These are phyloP conservation scores for Mrakia blollopis DNA, from an alignment of 768 basidiomycete genomes.

Conservation along the genomic window DNA sequence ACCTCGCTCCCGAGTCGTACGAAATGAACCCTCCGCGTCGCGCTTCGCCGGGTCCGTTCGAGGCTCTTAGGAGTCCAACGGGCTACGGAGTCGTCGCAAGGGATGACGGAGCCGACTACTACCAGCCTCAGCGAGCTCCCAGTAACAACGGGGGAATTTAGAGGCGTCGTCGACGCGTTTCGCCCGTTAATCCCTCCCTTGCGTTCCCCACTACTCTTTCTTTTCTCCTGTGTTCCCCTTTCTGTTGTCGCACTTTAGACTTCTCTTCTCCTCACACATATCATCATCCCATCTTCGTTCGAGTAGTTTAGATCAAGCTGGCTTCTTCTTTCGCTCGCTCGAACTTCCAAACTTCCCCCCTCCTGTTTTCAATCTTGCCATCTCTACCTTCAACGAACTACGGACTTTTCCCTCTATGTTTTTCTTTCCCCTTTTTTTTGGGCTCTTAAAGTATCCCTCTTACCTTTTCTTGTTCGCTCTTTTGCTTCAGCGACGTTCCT, in stretches of 20 bases:
- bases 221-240: neutral
- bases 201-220: neutral
- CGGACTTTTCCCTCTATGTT: no score
- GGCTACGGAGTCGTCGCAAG: conserved; percentile 20
- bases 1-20: neutral
- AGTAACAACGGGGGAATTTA: neutral
- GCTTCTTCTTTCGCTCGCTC: neutral
- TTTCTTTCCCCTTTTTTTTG: no score
- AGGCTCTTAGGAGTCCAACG: conserved; percentile 22
- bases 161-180: neutral
- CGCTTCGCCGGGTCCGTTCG: conserved; percentile 1
- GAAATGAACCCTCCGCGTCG: conserved; percentile 14
- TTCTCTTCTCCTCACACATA: neutral
- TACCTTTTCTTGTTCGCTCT: no score
- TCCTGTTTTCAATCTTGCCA: no score
- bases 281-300: neutral
- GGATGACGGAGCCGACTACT: conserved; percentile 18
- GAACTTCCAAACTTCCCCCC: no score
- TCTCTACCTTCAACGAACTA: no score
- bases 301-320: neutral
- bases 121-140: neutral
- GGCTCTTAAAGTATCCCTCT: no score
- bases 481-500: no score
- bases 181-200: neutral
- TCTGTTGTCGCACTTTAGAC: neutral